phyloP scores from a whole-genome alignment of 2,329 filamentous ascomycete species.

The Parafenestella ontariensis region DNA sequence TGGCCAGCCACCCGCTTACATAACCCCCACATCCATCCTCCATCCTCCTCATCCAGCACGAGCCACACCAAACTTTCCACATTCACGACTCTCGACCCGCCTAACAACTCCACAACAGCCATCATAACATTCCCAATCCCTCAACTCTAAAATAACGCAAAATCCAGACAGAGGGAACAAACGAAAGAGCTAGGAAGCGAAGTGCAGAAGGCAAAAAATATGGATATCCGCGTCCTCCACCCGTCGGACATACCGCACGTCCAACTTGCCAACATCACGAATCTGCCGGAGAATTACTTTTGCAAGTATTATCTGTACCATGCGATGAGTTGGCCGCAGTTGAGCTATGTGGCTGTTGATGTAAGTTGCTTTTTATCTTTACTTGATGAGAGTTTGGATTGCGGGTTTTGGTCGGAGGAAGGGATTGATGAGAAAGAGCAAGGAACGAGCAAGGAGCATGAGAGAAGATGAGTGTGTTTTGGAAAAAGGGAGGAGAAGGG shows the following conservation, averaged over 20 bases:
- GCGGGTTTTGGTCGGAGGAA: background rate
- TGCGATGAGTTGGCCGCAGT: constrained; percentile 95
- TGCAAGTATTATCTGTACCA: constrained; percentile 99
- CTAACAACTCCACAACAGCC: background rate
- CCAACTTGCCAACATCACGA: constrained; percentile 98
- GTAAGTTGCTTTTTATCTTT: constrained; percentile 47
- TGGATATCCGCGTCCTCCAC: constrained; percentile 90
- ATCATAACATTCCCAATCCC: background rate
- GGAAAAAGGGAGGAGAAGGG: too few species aligned
- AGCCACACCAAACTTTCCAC: constrained; percentile 3
- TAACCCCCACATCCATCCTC: constrained; percentile 6
- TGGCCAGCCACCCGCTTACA: constrained; percentile 13
- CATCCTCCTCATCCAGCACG: background rate
- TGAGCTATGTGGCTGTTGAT: constrained; percentile 96
- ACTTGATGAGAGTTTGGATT: background rate
- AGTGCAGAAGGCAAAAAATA: constrained; percentile 47
- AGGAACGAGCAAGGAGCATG: background rate
- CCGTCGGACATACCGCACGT: constrained; percentile 87
- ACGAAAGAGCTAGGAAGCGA: too few species aligned
- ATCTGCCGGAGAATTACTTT: constrained; percentile 99
- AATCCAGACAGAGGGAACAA: too few species aligned
- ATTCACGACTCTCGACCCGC: too few species aligned
- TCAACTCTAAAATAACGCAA: too few species aligned
- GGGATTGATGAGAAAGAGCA: too few species aligned
- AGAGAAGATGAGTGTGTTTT: too few species aligned